Base-by-base conservation (phyloP, 441 rosid genomes). In the Gossypium davidsonii region DNA sequence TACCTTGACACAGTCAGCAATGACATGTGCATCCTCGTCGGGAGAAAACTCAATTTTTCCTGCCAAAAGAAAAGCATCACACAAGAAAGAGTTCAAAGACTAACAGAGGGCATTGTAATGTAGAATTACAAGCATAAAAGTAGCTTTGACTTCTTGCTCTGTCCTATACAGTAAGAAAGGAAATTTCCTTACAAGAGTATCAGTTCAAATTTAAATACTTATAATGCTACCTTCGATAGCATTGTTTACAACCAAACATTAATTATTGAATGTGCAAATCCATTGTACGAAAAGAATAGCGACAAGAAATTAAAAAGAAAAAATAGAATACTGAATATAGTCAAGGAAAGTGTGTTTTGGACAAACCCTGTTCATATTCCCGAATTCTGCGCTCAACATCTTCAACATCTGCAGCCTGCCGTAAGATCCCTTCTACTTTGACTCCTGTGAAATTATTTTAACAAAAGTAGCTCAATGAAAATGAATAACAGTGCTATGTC, bases 331-430 rank as follows among this genome's bases (percentile, higher is more conserved):
- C 42, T 42, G 26, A 73, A 66, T 56, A 59, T 73, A 61, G 59
- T 55, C 48, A 23, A 25, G 73, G 58, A 51, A 64, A 49, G 46
- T 23, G 65, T 69, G 44, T 59, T 12, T 57, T 49, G 23, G 74
- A 85, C 87, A 73, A 79, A 93, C 98, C 98, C 80, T 96, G 91
- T 85, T 93, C 98, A 76, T 88, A 96, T 79, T 91, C 98, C 51
- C 86, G 87, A 85, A 96, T 88, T 72, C 99, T 90, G 78, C 67
- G 88, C 82, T 91, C 90, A 66, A 96, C 99, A 80, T 91, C 96
- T 74, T 96, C 99, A 56, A 96, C 99, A 83, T 89, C 97, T 42
- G 99, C 99, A 76, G 99, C 99, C 84, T 96, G 98, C 75, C 99
- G 83, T 86, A 96, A 83, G 76, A 96, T 90, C 73, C 99, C 99